Evolutionary conservation across 768 basidiomycete species (phyloP), one percentile per base, ranked within the genome.

Genomic region (Tubosaeta sp.): DNA sequence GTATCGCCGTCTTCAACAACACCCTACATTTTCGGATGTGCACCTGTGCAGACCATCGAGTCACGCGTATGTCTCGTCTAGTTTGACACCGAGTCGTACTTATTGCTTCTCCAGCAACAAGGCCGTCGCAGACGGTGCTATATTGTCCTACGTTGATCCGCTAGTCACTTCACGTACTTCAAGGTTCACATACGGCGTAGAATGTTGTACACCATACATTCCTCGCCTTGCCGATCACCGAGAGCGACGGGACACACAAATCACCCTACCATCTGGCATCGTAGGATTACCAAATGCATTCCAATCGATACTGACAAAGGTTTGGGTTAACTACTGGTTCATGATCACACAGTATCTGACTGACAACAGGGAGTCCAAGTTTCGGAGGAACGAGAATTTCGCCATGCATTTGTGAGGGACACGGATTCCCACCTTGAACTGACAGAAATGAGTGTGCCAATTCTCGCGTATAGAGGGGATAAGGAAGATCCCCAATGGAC

Each of bases 51-150:
- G 79, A 16, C 81, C 81, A 3, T 71, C 78, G 46, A 72, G 71
- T 34, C 74, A 77, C 51, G 69, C 75, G 81, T 80, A 60, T 14
- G 77, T 55, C 6, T 44, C 3, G 0, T 24, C 22, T 19, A 32
- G 18, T 4, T n/a, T n/a, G n/a, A 9, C 22, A 31, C 19, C 30
- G n/a, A 3, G 16, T 31, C 1, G 3, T 46, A 10, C 48, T 65
- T 36, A 41, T 12, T 1, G 13, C 10, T 3, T 22, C 4, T 41
- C 6, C 42, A 75, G 74, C 3, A 69, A 67, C 45, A 79, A 71
- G 65, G 80, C 77, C 0, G 78, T 81, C 16, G 76, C 80, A 1
- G 76, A 80, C 54, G 79, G 80, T 0, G 76, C 71, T 0, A 56
- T 71, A 4, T 66, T 62, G 11, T 72, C 57, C 52, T 68, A 65